These are phyloP conservation scores for Boletus subcaerulescens DNA, from an alignment of 768 basidiomycete genomes.

Conservation along the genomic window DNA sequence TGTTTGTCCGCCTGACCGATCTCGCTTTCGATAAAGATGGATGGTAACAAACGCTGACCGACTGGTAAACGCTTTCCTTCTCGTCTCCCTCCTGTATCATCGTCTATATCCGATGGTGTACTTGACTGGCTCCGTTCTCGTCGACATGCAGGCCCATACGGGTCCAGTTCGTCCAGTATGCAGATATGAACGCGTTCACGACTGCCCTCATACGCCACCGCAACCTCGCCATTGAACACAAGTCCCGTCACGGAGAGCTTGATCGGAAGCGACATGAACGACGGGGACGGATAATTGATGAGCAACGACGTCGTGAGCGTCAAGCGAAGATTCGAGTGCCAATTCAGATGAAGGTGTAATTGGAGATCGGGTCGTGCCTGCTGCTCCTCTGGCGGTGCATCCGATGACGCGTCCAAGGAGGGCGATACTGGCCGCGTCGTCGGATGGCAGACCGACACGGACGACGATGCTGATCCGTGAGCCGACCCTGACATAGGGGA, in stretches of 20 bases:
- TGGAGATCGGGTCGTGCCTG: slow-evolving; percentile 65
- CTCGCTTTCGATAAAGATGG: slow-evolving; percentile 92
- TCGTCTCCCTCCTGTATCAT: slow-evolving; percentile 47
- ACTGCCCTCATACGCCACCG: slow-evolving; percentile 88
- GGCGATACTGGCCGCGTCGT: slow-evolving; percentile 16
- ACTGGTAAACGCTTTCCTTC: slow-evolving; percentile 68
- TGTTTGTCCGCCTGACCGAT: slow-evolving; percentile 96
- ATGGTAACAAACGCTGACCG: slow-evolving; percentile 80
- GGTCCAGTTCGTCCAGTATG: slow-evolving; percentile 84
- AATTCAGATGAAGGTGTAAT: slow-evolving; percentile 79
- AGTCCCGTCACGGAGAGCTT: slow-evolving; percentile 89
- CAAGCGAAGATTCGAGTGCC: slow-evolving; percentile 86
- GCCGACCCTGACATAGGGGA: slow-evolving; percentile 20
- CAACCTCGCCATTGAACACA: slow-evolving; percentile 81
- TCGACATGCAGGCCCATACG: slow-evolving; percentile 71
- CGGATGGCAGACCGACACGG: slow-evolving; percentile 13
- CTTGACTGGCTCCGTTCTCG: slow-evolving; percentile 44
- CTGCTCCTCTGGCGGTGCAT: slow-evolving; percentile 24
- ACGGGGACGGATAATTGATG: slow-evolving; percentile 94
- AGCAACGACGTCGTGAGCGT: slow-evolving; percentile 89
- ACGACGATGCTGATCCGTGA: slow-evolving; percentile 10
- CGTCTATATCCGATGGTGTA: slow-evolving; percentile 62
- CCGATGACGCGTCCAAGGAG: background rate
- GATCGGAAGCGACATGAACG: slow-evolving; percentile 97
- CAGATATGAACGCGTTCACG: slow-evolving; percentile 81